Conservation (phyloP, 495 filamentous ascomycete genomes). For the Hypoxylon subgilvum region DNA sequence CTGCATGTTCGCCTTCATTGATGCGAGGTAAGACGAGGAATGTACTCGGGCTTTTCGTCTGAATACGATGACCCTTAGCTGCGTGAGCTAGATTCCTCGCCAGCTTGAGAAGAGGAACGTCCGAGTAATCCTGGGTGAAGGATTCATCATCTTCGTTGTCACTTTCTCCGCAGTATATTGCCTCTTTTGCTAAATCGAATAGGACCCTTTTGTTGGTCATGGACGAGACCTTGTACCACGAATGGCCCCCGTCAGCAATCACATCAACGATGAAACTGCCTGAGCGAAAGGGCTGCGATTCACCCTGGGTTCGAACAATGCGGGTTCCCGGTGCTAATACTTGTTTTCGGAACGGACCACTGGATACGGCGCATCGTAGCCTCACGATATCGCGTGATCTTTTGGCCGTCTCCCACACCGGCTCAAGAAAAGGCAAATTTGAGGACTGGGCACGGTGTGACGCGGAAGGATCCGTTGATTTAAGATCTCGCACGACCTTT, state of each 20-base stretch:
- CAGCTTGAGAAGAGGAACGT: slow-evolving; percentile 39
- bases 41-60: slow-evolving; percentile 24
- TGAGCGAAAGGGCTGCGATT: slow-evolving; percentile 32
- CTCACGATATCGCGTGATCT: slow-evolving; percentile 37
- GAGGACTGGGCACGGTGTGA: slow-evolving; percentile 31
- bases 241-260: slow-evolving; percentile 37
- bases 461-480: slow-evolving; percentile 21
- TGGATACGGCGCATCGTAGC: slow-evolving; percentile 35
- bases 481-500: slow-evolving; percentile 10
- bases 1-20: slow-evolving; percentile 27
- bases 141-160: slow-evolving; percentile 24
- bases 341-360: slow-evolving; percentile 35
- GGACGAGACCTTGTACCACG: slow-evolving; percentile 42
- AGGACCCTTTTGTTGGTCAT: slow-evolving; percentile 40
- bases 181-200: slow-evolving; percentile 42
- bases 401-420: slow-evolving; percentile 40
- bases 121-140: slow-evolving; percentile 12
- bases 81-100: slow-evolving; percentile 31
- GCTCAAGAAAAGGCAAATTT: slow-evolving; percentile 38
- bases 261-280: slow-evolving; percentile 39
- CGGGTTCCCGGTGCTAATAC: slow-evolving; percentile 40
- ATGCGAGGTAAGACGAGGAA: slow-evolving; percentile 38
- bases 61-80: slow-evolving; percentile 40
- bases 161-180: slow-evolving; percentile 38
- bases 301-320: slow-evolving; percentile 39